Evolutionary conservation across 2,329 filamentous ascomycete genomes (phyloP), one percentile per base, ranked within the genome.

Genomic region (Pyrenophora tritici-repentis): DNA sequence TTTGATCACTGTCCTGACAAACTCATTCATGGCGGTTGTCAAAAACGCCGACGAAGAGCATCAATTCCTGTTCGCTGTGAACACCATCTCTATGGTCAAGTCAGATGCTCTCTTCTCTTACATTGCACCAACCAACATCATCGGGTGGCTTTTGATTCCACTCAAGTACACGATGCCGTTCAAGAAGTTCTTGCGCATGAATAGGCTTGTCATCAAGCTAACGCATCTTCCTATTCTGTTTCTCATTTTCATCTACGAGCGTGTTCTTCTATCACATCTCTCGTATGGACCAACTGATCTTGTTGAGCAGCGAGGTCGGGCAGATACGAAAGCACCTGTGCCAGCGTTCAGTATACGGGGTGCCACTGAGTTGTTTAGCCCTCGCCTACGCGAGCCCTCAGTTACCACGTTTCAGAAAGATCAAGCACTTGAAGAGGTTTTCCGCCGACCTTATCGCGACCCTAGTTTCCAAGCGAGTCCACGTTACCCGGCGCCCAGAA

Each of bases 31-130:
- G 88, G 86, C 88, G 1, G 93, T 97, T 68, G 90, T 94, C 2
- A 91, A 91, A 43, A 97, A 97, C 68, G 91, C 92, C 6, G 90
- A 91, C 47, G 89, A 97, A 71, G 93, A 97, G 74, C 92, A 97
- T 63, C 85, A 87, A 59, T 97, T 96, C 69, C 76, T 97, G 2
- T 97, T 97, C 67, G 93, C 93, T 0, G 91, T 97, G 72, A 97
- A 97, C 69, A 95, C 93, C 4, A 96, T 97, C 42, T 95, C 91
- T 4, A 95, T 96, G 90, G 93, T 97, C 59, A 97, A 97, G 73
- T 96, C 94, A n/a, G 93, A 97, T 71, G 89, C 91, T 0, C 79
- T 97, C 0, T 97, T 97, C 78, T 95, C 91, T 3, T 97, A 97
- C 70, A 84, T 97, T 54, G 89, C 93, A 1, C 93, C 93, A 0